Evolutionary conservation across 2,329 filamentous ascomycete genomes (phyloP).

Genomic region (Monosporascus ibericus): DNA sequence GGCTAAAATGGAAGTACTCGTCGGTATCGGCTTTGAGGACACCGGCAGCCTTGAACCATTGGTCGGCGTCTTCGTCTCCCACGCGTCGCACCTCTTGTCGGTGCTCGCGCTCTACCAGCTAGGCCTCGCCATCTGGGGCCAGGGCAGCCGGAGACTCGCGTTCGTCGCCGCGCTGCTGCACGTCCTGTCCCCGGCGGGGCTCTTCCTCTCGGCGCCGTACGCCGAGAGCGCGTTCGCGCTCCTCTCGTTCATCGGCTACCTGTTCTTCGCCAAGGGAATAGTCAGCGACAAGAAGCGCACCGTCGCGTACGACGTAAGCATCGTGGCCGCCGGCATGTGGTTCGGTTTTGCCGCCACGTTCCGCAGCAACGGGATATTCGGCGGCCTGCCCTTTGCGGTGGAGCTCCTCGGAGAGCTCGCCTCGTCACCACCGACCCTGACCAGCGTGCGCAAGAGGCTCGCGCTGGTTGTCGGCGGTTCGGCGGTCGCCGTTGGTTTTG

Average conservation of each 20-base stretch:
- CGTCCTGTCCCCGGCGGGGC: slow-evolving; percentile 76
- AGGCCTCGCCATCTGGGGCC: slow-evolving; percentile 46
- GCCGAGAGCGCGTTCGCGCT: slow-evolving; percentile 74
- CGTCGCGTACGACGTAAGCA: slow-evolving; percentile 36
- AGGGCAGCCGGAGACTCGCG: slow-evolving; percentile 42
- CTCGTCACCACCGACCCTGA: slow-evolving; percentile 25
- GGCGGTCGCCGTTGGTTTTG: slow-evolving; percentile 59
- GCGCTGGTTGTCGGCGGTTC: slow-evolving; percentile 61
- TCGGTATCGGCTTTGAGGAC: slow-evolving; percentile 16
- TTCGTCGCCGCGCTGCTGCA: slow-evolving; percentile 69
- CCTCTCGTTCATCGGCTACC: slow-evolving; percentile 67
- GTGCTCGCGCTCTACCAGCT: slow-evolving; percentile 67
- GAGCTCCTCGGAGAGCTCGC: slow-evolving; percentile 34
- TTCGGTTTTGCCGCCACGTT: slow-evolving; percentile 71
- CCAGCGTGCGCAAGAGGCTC: slow-evolving; percentile 45
- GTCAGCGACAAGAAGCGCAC: slow-evolving; percentile 24
- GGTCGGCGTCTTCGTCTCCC: slow-evolving; percentile 61
- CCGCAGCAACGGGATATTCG: slow-evolving; percentile 81
- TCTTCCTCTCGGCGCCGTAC: slow-evolving; percentile 86
- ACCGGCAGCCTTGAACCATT: slow-evolving; percentile 33
- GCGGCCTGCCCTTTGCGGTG: slow-evolving; percentile 66
- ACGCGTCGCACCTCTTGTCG: slow-evolving; percentile 70
- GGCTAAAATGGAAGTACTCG: slow-evolving; percentile 12
- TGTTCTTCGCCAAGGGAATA: slow-evolving; percentile 56
- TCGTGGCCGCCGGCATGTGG: slow-evolving; percentile 57